phyloP scores from a whole-genome alignment of 441 rosid species.

The Cnidoscolus chayamansa region DNA sequence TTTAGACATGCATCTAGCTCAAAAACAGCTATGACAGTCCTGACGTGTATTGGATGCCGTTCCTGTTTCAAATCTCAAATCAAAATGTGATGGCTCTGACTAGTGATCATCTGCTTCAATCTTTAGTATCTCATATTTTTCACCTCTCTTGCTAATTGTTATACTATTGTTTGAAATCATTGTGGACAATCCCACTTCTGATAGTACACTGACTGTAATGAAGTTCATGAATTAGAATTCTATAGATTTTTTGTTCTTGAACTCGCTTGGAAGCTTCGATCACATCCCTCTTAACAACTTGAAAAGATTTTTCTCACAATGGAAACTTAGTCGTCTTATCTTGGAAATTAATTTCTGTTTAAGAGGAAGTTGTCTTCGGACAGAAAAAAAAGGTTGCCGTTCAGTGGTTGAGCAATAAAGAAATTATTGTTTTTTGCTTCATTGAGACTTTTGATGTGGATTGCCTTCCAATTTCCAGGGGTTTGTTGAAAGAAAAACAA shows the following conservation, averaged over 20 bases:
- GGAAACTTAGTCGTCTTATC: neutral
- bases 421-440: neutral
- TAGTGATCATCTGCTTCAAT: neutral
- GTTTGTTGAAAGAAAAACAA: constrained; percentile 85
- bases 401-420: neutral
- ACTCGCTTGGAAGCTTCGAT: neutral
- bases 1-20: too few species aligned
- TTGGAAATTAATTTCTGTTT: constrained; percentile 1
- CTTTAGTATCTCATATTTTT: neutral
- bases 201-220: neutral
- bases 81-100: neutral
- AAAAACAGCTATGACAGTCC: neutral
- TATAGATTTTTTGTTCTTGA: neutral
- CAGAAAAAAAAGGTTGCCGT: constrained; percentile 4
- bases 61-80: neutral
- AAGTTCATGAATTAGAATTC: neutral
- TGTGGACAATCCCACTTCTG: neutral
- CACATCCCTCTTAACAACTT: neutral
- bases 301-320: neutral
- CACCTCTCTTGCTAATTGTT: neutral
- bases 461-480: constrained; percentile 51
- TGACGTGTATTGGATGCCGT: neutral
- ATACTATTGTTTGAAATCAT: neutral
- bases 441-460: constrained; percentile 19
- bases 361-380: constrained; percentile 4